Percentiles rank a stretch among this genome's conserved stretches.
Evolutionary conservation across 495 filamentous ascomycete species (phyloP).

Genomic region (Xylaria bambusicola): DNA sequence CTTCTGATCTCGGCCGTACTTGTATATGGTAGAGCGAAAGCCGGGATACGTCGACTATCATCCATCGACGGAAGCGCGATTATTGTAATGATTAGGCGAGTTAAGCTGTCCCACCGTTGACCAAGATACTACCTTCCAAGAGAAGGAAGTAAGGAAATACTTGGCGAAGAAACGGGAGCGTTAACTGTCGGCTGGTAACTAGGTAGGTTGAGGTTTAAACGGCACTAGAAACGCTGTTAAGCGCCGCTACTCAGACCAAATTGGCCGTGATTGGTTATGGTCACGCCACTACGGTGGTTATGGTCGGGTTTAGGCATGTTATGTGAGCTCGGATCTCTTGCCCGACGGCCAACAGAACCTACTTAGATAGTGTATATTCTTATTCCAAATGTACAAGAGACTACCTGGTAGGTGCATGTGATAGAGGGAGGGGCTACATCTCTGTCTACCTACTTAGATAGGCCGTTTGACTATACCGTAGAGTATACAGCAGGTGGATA

Average conservation of each 20-base stretch:
- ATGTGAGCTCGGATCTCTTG: slow-evolving; percentile 11
- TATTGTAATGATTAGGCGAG: too few species aligned
- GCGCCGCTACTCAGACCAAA: slow-evolving; percentile 5
- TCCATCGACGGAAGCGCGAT: neutral
- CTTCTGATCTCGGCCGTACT: neutral
- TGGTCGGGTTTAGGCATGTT: neutral
- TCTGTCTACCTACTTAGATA: too few species aligned
- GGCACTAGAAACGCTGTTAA: neutral
- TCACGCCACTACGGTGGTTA: slow-evolving; percentile 4
- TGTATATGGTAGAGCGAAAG: neutral
- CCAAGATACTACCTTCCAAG: slow-evolving; percentile 11
- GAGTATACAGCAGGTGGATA: too few species aligned
- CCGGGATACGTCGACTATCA: neutral
- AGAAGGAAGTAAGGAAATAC: neutral
- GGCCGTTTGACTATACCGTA: too few species aligned
- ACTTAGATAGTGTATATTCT: too few species aligned
- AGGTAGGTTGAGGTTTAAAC: neutral
- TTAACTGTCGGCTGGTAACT: too few species aligned
- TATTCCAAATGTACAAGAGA: neutral
- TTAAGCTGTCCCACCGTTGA: neutral
- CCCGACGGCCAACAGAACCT: too few species aligned
- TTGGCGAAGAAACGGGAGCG: too few species aligned
- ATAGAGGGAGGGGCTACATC: too few species aligned
- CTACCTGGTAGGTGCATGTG: neutral
- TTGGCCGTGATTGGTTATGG: slow-evolving; percentile 3